Base-by-base conservation (phyloP, 352 stramenopile genomes). In the Nothophytophthora sp. region DNA sequence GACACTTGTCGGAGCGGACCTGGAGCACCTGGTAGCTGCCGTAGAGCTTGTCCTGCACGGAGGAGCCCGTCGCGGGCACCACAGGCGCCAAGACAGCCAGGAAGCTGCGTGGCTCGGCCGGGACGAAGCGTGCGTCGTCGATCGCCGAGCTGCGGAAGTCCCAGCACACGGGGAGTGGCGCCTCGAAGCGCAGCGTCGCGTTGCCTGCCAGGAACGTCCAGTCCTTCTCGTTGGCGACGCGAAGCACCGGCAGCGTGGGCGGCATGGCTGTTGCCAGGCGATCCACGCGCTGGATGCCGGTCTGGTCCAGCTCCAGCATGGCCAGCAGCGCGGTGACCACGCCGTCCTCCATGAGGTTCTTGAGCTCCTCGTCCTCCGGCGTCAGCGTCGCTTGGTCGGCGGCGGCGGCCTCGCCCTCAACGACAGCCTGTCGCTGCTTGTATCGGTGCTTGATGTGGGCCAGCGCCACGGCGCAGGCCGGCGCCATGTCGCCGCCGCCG, bases 401-500 rank as follows among this genome's bases (percentile, higher is more conserved):
- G 6, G 54, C 35, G 24, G 12, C 33, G 46, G 42, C 49, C 16
- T 79, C 72, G 9, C 23, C 47, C 46, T 65, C 54, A 13, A 38
- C 40, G n/a, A 56, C 18, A 0, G 60, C 40, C 0, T 67, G 18
- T 24, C 67, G 66, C 50, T 92, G 67, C 22, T 88, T 86, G 19
- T 79, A 66, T 12, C 74, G 70, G 50, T 90, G 73, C 29, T 93
- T 91, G 49, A 93, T 88, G 60, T 91, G 83, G 15, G 78, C 80
- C 13, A 93, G 58, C 9, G 78, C 63, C 22, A 90, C 84, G 3
- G 80, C 83, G 39, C 80, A 91, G 5, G 78, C 62, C 2, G 76
- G 83, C 2, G 79, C 70, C 57, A 90, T 80, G n/a, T 93, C 83
- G 5, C 46, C 20, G 1, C 76, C 73, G 1, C 72, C 67, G 4